These are phyloP conservation scores for Leccinum barrowsii DNA, from an alignment of 768 basidiomycete genomes.

Conservation along the genomic window DNA sequence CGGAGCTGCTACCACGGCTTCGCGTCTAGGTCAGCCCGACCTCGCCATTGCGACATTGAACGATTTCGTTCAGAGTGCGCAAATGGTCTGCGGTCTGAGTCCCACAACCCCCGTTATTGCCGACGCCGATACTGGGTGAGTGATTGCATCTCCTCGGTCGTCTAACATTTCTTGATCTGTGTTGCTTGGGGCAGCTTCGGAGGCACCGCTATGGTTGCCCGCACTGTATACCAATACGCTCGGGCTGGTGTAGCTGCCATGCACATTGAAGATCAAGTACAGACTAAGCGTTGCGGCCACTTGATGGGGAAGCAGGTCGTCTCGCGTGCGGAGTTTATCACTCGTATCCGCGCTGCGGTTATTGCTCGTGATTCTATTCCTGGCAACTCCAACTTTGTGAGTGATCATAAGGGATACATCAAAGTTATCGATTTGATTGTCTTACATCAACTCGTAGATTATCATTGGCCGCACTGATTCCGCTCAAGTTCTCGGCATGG, in stretches of 20 bases:
- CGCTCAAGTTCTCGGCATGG: slow-evolving; percentile 76
- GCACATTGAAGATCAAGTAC: slow-evolving; percentile 82
- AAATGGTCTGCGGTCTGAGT: slow-evolving; percentile 65
- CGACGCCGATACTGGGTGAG: slow-evolving; percentile 75
- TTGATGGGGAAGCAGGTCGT: slow-evolving; percentile 80
- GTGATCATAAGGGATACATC: slow-evolving; percentile 3
- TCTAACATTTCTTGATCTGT: slow-evolving; percentile 5
- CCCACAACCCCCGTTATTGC: slow-evolving; percentile 71
- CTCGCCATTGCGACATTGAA: slow-evolving; percentile 75
- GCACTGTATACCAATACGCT: slow-evolving; percentile 69
- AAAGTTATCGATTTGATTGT: neutral
- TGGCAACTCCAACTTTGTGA: slow-evolving; percentile 69
- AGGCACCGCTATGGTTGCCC: slow-evolving; percentile 71
- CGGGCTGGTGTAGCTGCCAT: slow-evolving; percentile 68
- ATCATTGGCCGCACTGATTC: slow-evolving; percentile 78
- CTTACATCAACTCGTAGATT: slow-evolving; percentile 37
- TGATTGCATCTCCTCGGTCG: neutral
- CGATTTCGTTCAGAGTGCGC: slow-evolving; percentile 68
- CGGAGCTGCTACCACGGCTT: slow-evolving; percentile 78
- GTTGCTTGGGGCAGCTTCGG: slow-evolving; percentile 45
- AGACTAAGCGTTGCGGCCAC: slow-evolving; percentile 78
- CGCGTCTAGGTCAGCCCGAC: slow-evolving; percentile 74
- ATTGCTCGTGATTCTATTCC: slow-evolving; percentile 74
- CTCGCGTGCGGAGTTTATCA: slow-evolving; percentile 70
- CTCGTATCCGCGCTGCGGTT: slow-evolving; percentile 73